Evolutionary conservation across 1,284 basidiomycete species (phyloP), one percentile per base, ranked within the genome.

Genomic region (Malassezia furfur): DNA sequence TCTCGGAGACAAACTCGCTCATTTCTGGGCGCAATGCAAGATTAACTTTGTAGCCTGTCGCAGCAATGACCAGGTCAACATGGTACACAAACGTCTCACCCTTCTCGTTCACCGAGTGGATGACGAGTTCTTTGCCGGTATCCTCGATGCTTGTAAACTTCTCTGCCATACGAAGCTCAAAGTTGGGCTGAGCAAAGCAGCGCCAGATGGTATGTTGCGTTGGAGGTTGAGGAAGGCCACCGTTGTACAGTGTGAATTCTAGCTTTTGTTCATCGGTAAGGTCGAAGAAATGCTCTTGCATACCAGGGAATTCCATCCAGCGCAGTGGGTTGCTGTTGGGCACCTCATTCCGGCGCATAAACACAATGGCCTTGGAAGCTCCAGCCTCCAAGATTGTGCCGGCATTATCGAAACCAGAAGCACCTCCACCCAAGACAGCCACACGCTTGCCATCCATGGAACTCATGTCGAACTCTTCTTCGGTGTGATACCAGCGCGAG

Each of bases 361-460:
- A 52, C 11, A 52, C 50, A 30, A 34, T 15, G 4, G 41, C 40
- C 5, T 46, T 43, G 6, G 31, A 25, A 17, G 50, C 50, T 11
- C 50, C 50, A 1, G 50, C 50, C 21, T 52, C 50, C 14, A 52
- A 22, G 5, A 32, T 39, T n/a, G 40, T 30, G 12, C 50, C 50
- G n/a, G 50, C 50, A 52, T 52, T 52, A 15, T 52, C 50, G 31
- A 52, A 52, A 10, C 50, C 50, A 11, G 50, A 52, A 12, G 50
- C 50, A 15, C 50, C 50, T 12, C 50, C 50, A 39, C 50, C 50
- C 8, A 52, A 28, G 17, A 52, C 50, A 7, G 41, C 50, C 12
- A 52, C 40, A 30, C 50, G 50, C 35, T 46, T 35, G 5, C 35
- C 41, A 10, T 46, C 19, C 12, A 43, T n/a, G 10, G 21, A 17